A percentile compares a stretch with the other conserved stretches of the same genome.
Evolutionary conservation across 345 rosid genomes (phyloP).

Genomic region (Populus pruinosa): DNA sequence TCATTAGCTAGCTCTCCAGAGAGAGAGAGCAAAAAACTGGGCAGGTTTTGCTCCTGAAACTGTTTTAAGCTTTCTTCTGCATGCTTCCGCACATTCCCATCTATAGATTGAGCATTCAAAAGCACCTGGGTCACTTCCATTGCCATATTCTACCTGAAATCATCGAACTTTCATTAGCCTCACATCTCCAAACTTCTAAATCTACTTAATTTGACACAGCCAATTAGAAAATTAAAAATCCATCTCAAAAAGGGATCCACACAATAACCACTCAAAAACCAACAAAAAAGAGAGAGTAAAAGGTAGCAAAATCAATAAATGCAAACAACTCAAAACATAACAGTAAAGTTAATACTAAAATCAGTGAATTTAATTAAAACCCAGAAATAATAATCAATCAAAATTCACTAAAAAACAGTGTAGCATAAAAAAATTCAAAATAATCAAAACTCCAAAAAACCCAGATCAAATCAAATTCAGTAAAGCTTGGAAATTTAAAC

Average conservation of each 20-base stretch:
- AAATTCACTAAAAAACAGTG: not conserved
- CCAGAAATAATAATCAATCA: not conserved
- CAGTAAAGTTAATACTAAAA: not conserved
- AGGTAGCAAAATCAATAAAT: not conserved
- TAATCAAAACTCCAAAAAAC: not conserved
- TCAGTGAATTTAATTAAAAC: not conserved
- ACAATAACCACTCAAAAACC: not conserved
- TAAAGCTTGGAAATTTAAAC: constrained; percentile 6
- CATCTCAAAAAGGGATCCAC: not conserved
- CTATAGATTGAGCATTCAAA: constrained; percentile 68
- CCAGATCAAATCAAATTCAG: constrained; percentile 21
- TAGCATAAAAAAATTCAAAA: not conserved
- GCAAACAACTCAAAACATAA: not conserved
- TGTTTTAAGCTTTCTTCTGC: constrained; percentile 71
- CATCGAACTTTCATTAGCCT: not conserved
- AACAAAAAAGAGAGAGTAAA: not conserved
- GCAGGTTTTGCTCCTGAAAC: constrained; percentile 67
- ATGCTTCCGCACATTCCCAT: constrained; percentile 59
- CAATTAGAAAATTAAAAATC: not conserved
- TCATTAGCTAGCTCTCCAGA: constrained; percentile 63
- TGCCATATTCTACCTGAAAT: constrained; percentile 26
- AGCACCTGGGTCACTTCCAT: constrained; percentile 73
- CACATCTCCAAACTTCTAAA: not conserved
- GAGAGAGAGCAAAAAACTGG: constrained; percentile 56
- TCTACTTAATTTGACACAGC: not conserved